Base-by-base conservation (phyloP, 495 filamentous ascomycete genomes). In the Amorphotheca resinae region DNA sequence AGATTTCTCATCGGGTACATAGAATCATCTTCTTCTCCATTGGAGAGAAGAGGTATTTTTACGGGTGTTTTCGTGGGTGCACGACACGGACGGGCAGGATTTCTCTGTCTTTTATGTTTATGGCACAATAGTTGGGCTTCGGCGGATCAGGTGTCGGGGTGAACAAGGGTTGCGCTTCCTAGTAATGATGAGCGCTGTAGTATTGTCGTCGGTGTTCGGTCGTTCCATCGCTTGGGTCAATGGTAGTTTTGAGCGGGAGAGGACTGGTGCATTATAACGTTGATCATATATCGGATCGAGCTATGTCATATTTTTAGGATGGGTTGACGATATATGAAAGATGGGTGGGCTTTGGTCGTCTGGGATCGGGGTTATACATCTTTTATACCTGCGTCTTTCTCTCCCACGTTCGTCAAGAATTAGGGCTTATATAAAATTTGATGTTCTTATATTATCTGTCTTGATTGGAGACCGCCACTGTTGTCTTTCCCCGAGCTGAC, bases 181-280 rank as follows among this genome's bases (percentile, higher is more conserved):
- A 53, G 47, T 51, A 18, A 53, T 53, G 54, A 56, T 56, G 54
- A 51, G 50, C 50, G 48, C 48, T 55, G 14, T 51, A 41, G 22
- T 41, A 46, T 42, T 39, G 43, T 54, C 38, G 15, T 46, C 44
- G 46, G 52, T 51, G 51, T 49, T 56, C 37, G 45, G 33, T 33
- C 12, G 25, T 50, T 38, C 20, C 12, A 21, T 16, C 41, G 33
- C 25, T 31, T 30, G 38, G 40, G 11, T 28, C 15, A 28, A 4
- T 33, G 40, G 45, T 32, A 33, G 22, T 48, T 37, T 17, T 40
- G 33, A 55, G 46, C 45, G 52, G 43, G 41, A 48, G 44, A 46
- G 46, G 31, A 38, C 36, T 22, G 41, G 42, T 42, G 52, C 52
- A 52, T 55, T 48, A n/a, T n/a, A n/a, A n/a, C n/a, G n/a, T n/a